Evolutionary conservation across 805 yeast species (phyloP), one percentile per base, ranked within the genome.

Genomic region (Kuraishia capsulata): DNA sequence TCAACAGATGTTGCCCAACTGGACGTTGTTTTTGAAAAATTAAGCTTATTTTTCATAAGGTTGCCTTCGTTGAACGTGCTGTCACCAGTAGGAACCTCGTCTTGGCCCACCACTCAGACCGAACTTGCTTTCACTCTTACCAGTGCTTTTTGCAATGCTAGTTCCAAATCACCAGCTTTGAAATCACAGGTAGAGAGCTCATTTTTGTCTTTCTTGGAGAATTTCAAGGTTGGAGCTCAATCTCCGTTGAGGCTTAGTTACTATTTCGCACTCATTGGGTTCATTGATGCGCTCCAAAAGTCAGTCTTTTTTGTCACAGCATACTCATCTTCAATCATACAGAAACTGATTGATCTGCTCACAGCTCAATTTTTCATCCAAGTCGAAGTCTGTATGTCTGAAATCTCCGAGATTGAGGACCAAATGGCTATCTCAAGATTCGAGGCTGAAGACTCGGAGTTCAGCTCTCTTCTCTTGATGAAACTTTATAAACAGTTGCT

Each of bases 21-120:
- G 4, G 49, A 56, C 11, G 41, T 57, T 8, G 51, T 78, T 25
- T 49, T 71, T n/a, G 55, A 58, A 5, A 69, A 72, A 41, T 61
- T 79, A 36, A 54, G 64, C 5, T 44, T 52, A 13, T 76, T 76
- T 46, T 56, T 79, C 25, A 44, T 62, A 29, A 74, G 69, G 35
- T 54, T 70, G 23, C 69, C 71, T 9, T 46, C 44, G 11, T 77
- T 71, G 46, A 8, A 47, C 51, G 23, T 73, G 73, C 52, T 61
- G n/a, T 45, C 54, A 2, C 44, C 49, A 2, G 54, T 56, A 4
- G 42, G 57, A 5, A 46, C 44, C 28, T 51, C 48, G 6, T 48
- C 61, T 31, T 42, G 42, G 23, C 62, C 65, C 10, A 58, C 73
- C 13, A 70, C 71, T 3, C 64, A 73, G 74, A 62, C 64, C 19